Evolutionary conservation across 495 filamentous ascomycete species (phyloP).

Genomic region (Aspergillus bridgeri): DNA sequence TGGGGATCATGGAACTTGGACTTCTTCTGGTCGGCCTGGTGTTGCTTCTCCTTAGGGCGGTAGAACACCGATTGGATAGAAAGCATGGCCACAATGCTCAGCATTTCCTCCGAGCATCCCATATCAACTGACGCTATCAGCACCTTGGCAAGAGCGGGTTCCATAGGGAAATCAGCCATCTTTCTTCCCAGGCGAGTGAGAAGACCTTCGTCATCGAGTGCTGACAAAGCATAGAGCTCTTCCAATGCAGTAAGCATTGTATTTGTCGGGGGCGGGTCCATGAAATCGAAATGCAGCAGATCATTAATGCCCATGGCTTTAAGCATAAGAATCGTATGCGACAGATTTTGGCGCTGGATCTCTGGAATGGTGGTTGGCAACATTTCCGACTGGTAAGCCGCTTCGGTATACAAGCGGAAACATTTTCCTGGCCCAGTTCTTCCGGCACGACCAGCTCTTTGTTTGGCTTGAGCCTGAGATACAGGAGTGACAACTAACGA

Average conservation of each 20-base stretch:
- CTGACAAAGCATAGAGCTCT: slow-evolving; percentile 87
- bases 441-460: slow-evolving; percentile 88
- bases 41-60: slow-evolving; percentile 93
- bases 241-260: slow-evolving; percentile 96
- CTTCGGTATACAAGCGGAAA: slow-evolving; percentile 93
- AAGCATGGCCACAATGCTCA: slow-evolving; percentile 94
- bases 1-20: slow-evolving; percentile 93
- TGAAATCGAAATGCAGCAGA: slow-evolving; percentile 95
- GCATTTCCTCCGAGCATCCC: slow-evolving; percentile 87
- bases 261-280: slow-evolving; percentile 96
- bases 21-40: slow-evolving; percentile 95
- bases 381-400: slow-evolving; percentile 96
- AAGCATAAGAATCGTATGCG: slow-evolving; percentile 92
- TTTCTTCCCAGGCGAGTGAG: slow-evolving; percentile 89
- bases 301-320: slow-evolving; percentile 99
- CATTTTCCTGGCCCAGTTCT: slow-evolving; percentile 95
- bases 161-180: slow-evolving; percentile 98
- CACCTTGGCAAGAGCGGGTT: slow-evolving; percentile 83
- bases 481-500: slow-evolving; percentile 92
- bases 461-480: slow-evolving; percentile 94
- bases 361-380: slow-evolving; percentile 92
- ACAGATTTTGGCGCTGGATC: slow-evolving; percentile 95
- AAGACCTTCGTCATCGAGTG: slow-evolving; percentile 94
- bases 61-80: slow-evolving; percentile 84
- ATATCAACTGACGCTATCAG: slow-evolving; percentile 84